These are phyloP conservation scores for Chlamydomonas incerta DNA, from an alignment of 139 green algal species.

Conservation along the genomic window DNA sequence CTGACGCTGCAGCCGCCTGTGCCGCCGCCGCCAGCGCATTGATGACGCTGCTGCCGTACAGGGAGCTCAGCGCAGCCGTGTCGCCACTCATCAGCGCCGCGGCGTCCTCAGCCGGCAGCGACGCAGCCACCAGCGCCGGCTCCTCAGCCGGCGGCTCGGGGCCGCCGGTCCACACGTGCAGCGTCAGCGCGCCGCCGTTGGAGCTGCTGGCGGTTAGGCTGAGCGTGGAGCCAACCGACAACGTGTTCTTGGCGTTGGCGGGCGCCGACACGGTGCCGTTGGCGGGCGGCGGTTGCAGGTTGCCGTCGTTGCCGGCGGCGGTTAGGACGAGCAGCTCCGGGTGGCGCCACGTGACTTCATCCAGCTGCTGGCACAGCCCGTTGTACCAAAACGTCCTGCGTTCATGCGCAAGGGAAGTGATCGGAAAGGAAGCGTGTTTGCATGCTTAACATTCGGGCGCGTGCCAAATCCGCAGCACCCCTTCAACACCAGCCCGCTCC, in stretches of 20 bases:
- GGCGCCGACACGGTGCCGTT: conserved; percentile 76
- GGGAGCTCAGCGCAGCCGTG: too few relatives aligned
- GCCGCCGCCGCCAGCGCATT: too few relatives aligned
- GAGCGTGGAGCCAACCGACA: conserved; percentile 80
- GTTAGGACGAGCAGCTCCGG: conserved; percentile 45
- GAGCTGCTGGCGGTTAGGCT: neutral
- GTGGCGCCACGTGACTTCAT: conserved; percentile 15
- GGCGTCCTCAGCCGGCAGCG: too few relatives aligned
- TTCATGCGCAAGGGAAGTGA: neutral
- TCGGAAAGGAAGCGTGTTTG: neutral
- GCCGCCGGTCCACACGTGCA: neutral
- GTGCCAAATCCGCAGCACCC: too few relatives aligned
- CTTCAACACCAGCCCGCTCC: too few relatives aligned
- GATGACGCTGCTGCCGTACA: too few relatives aligned
- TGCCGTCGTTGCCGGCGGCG: conserved; percentile 79
- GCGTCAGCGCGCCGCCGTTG: neutral
- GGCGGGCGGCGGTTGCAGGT: conserved; percentile 31
- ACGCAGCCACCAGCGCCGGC: neutral
- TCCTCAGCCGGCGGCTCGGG: neutral
- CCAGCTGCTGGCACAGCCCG: conserved; percentile 13
- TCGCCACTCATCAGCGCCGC: too few relatives aligned
- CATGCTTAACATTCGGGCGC: neutral
- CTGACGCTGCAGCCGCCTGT: too few relatives aligned
- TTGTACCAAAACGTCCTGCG: conserved; percentile 28
- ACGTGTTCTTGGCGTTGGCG: conserved; percentile 84